These are phyloP conservation scores for Tricharina praecox DNA, from an alignment of 495 filamentous ascomycete genomes.

Conservation along the genomic window DNA sequence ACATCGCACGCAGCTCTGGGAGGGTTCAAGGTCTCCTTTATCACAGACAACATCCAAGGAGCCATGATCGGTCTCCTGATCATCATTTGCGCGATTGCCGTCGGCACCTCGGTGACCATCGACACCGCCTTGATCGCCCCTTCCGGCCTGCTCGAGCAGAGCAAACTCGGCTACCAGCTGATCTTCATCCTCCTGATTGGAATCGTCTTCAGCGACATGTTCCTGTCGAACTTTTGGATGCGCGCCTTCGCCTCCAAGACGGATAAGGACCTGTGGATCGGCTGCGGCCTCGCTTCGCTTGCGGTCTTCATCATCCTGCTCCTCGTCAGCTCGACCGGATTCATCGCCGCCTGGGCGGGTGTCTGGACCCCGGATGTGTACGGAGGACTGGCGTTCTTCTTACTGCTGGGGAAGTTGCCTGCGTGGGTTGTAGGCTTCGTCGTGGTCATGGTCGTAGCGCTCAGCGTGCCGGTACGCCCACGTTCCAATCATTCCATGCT, in stretches of 20 bases:
- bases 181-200: constrained; percentile 61
- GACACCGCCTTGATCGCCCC: constrained; percentile 45
- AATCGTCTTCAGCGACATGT: constrained; percentile 62
- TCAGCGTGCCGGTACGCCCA: constrained; percentile 43
- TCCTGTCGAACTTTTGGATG: constrained; percentile 62
- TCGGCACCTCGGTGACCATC: constrained; percentile 53
- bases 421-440: constrained; percentile 60
- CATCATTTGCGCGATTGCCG: constrained; percentile 50
- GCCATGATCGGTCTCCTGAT: constrained; percentile 53
- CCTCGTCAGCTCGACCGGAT: constrained; percentile 48
- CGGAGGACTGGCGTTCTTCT: constrained; percentile 55
- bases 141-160: constrained; percentile 43
- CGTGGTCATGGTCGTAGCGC: constrained; percentile 54
- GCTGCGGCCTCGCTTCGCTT: constrained; percentile 44
- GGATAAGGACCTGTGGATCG: constrained; percentile 57
- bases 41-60: constrained; percentile 64
- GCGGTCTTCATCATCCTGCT: constrained; percentile 45
- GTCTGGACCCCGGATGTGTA: constrained; percentile 38
- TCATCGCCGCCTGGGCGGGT: constrained; percentile 59
- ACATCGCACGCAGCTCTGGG: constrained; percentile 40
- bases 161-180: constrained; percentile 56
- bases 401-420: constrained; percentile 50
- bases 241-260: constrained; percentile 65
- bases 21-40: constrained; percentile 59
- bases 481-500: background rate